A percentile compares a stretch with the other conserved stretches of the same genome.
Evolutionary conservation across 2,329 filamentous ascomycete species (phyloP).

Genomic region (Ascochyta fabae): DNA sequence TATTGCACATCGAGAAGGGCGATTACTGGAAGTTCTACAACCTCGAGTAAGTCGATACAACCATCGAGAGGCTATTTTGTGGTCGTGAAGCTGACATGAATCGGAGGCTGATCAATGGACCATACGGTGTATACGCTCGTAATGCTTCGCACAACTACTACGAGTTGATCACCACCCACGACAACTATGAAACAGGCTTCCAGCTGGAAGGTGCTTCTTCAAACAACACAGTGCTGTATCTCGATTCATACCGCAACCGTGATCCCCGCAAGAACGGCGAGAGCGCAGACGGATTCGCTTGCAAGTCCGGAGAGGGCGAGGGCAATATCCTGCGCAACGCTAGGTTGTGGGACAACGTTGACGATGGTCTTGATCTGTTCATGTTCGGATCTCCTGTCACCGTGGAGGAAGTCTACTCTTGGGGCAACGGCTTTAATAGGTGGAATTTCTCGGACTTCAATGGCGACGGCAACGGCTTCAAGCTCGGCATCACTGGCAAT

Average conservation of each 20-base stretch:
- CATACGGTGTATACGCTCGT: conserved; percentile 48
- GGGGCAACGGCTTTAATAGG: conserved; percentile 56
- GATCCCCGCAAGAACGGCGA: conserved; percentile 59
- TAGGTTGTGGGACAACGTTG: conserved; percentile 60
- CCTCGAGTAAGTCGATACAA: conserved; percentile 26
- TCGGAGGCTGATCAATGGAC: conserved; percentile 41
- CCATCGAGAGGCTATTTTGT: not conserved
- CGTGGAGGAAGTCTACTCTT: conserved; percentile 54
- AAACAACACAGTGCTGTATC: conserved; percentile 33
- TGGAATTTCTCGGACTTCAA: conserved; percentile 55
- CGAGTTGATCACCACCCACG: conserved; percentile 46
- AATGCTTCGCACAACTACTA: conserved; percentile 48
- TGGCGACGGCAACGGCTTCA: conserved; percentile 59
- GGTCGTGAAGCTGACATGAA: not conserved
- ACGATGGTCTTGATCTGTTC: conserved; percentile 57
- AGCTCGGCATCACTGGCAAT: conserved; percentile 51
- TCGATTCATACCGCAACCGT: conserved; percentile 35
- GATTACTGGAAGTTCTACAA: conserved; percentile 58
- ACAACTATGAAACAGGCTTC: conserved; percentile 51
- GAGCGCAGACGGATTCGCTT: conserved; percentile 58
- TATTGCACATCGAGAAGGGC: conserved; percentile 56
- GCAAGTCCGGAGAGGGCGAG: conserved; percentile 55
- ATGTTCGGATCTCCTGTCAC: conserved; percentile 53
- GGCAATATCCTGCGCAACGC: conserved; percentile 56
- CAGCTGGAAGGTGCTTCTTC: conserved; percentile 44